phyloP scores from a whole-genome alignment of 1,284 basidiomycete genomes.

The Ustilago hordei region DNA sequence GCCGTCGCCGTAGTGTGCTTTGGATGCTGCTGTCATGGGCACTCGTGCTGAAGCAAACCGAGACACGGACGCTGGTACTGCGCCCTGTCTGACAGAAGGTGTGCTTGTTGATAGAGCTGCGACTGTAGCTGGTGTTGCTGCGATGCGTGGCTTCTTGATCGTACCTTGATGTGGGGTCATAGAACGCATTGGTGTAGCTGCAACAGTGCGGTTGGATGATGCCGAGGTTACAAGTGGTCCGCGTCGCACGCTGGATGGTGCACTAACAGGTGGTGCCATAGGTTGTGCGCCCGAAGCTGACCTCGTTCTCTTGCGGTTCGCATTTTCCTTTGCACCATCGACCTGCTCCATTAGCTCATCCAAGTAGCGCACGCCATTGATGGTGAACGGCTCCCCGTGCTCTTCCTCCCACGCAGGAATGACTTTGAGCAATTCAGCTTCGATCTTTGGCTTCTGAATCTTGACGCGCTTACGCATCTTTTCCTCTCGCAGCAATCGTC shows the following conservation, averaged over 20 bases:
- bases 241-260: conserved; percentile 32
- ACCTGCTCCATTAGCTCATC: conserved; percentile 75
- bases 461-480: conserved; percentile 97
- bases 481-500: conserved; percentile 84
- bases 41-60: conserved; percentile 34
- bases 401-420: conserved; percentile 91
- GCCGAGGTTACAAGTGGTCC: conserved; percentile 36
- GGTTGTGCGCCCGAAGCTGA: conserved; percentile 31
- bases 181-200: conserved; percentile 41
- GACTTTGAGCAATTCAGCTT: conserved; percentile 82
- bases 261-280: conserved; percentile 26
- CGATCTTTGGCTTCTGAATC: conserved; percentile 90
- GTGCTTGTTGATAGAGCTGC: conserved; percentile 23
- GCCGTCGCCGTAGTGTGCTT: conserved; percentile 19
- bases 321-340: conserved; percentile 57
- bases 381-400: conserved; percentile 81
- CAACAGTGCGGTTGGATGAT: conserved; percentile 28
- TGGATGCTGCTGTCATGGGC: conserved; percentile 35
- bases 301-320: conserved; percentile 36
- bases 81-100: conserved; percentile 22
- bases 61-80: conserved; percentile 24
- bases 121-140: conserved; percentile 33
- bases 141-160: conserved; percentile 42
- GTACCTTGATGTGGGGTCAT: conserved; percentile 37
- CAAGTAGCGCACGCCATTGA: conserved; percentile 85